A percentile compares a stretch with the other conserved stretches of the same genome.
Conservation (phyloP, 2,329 filamentous ascomycete species). For the Annulohypoxylon truncatum region DNA sequence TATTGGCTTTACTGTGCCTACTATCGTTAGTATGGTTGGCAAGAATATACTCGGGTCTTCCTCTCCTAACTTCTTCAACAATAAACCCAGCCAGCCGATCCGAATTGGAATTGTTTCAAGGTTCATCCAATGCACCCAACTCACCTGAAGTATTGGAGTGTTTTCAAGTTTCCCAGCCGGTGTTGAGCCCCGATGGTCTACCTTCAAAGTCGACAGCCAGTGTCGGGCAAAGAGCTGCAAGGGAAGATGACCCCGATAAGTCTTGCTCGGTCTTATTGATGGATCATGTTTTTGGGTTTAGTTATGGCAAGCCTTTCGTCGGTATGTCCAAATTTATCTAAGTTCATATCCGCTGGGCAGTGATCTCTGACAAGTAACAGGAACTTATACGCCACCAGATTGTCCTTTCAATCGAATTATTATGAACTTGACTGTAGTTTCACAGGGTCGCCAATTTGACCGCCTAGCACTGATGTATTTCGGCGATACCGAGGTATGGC, state of each 20-base stretch:
- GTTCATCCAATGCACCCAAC: neutral
- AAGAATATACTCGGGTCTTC: neutral
- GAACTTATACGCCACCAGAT: constrained; percentile 66
- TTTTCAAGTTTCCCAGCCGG: constrained; percentile 42
- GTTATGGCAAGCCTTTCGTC: constrained; percentile 42
- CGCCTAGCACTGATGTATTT: constrained; percentile 72
- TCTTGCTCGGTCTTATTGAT: constrained; percentile 38
- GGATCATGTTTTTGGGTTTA: constrained; percentile 42
- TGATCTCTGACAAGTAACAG: constrained; percentile 49
- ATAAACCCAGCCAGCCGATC: constrained; percentile 9
- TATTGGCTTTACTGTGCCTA: constrained; percentile 11
- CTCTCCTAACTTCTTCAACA: neutral
- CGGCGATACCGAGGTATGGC: constrained; percentile 72
- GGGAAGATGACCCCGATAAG: neutral
- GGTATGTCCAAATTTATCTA: constrained; percentile 32
- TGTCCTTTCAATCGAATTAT: constrained; percentile 73
- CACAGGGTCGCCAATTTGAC: constrained; percentile 72
- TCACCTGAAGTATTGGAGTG: constrained; percentile 32
- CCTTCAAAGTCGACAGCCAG: neutral
- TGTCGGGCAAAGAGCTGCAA: neutral
- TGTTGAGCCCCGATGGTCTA: constrained; percentile 18
- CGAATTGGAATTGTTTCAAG: constrained; percentile 10
- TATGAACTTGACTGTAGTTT: constrained; percentile 74
- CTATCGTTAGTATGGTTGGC: constrained; percentile 14
- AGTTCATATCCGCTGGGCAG: neutral